These are phyloP conservation scores for Tripterygium wilfordii DNA, from an alignment of 177 flowering plant species.

Conservation along the genomic window DNA sequence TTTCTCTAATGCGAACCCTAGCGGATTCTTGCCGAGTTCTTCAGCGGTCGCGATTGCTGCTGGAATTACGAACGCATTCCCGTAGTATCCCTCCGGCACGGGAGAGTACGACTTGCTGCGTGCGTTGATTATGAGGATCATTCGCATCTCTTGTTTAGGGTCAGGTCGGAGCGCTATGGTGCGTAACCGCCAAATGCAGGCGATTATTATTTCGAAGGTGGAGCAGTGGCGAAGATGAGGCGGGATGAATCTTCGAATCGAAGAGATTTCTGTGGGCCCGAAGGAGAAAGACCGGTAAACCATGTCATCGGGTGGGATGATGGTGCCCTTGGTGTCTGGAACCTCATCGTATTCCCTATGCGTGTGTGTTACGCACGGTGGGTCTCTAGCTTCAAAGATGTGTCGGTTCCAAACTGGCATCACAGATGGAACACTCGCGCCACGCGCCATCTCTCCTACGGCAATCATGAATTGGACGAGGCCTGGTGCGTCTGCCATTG, in stretches of 20 bases:
- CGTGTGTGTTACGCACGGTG: constrained; percentile 28
- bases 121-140: not conserved
- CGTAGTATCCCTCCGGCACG: not conserved
- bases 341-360: constrained; percentile 44
- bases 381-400: constrained; percentile 21
- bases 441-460: constrained; percentile 33
- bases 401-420: constrained; percentile 32
- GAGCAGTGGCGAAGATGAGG: not conserved
- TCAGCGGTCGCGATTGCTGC: not conserved
- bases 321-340: constrained; percentile 20
- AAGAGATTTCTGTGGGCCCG: constrained; percentile 21
- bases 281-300: constrained; percentile 41
- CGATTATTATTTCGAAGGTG: not conserved
- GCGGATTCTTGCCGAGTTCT: not conserved
- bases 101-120: not conserved
- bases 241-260: not conserved
- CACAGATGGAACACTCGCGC: constrained; percentile 12
- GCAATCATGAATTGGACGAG: constrained; percentile 29
- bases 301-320: constrained; percentile 22
- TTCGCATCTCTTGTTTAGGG: not conserved
- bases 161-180: not conserved
- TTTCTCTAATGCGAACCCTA: not conserved
- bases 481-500: constrained; percentile 36
- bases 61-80: not conserved
- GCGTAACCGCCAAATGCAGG: not conserved